Base-by-base conservation (phyloP, 805 yeast genomes). In the Saccharomycopsis olivae region DNA sequence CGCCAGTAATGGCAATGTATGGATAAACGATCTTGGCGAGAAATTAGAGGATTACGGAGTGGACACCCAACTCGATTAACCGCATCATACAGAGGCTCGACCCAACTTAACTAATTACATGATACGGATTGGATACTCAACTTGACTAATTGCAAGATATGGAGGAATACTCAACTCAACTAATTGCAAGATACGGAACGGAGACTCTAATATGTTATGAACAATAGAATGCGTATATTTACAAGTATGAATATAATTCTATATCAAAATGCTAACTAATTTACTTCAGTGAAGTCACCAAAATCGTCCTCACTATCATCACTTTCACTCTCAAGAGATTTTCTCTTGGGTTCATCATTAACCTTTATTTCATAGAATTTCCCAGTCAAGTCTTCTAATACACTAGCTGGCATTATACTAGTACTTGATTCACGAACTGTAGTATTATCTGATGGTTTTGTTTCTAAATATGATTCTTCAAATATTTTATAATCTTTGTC, bases 11-110 rank as follows among this genome's bases (percentile, higher is more conserved):
- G n/a, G n/a, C n/a, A n/a, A 29, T 17, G 37, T 28, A 31, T 88
- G 95, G 94, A 59, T 58, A 41, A 86, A 83, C 54, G 76, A 69
- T 14, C 68, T 79, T 55, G 98, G 98, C n/a, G 96, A 89, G 52
- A 69, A 70, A 10, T 61, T 89, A 34, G 70, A 69, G 29, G 96
- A 86, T 58, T 88, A 75, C 56, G 97, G 97, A 0, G 97, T 89
- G 2, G 96, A 88, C 53, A 43, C 71, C 5, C 80, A 74, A 1
- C 75, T 76, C 2, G 87, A 78, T 10, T 8, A 15, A 16, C n/a
- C n/a, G n/a, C n/a, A n/a, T n/a, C n/a, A n/a, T n/a, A n/a, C n/a
- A n/a, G n/a, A n/a, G n/a, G n/a, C n/a, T n/a, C n/a, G n/a, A n/a
- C n/a, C n/a, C n/a, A n/a, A n/a, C n/a, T n/a, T n/a, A n/a, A n/a